Base-by-base conservation (phyloP, 2,329 filamentous ascomycete species). In the Tolypocladium tundrense region DNA sequence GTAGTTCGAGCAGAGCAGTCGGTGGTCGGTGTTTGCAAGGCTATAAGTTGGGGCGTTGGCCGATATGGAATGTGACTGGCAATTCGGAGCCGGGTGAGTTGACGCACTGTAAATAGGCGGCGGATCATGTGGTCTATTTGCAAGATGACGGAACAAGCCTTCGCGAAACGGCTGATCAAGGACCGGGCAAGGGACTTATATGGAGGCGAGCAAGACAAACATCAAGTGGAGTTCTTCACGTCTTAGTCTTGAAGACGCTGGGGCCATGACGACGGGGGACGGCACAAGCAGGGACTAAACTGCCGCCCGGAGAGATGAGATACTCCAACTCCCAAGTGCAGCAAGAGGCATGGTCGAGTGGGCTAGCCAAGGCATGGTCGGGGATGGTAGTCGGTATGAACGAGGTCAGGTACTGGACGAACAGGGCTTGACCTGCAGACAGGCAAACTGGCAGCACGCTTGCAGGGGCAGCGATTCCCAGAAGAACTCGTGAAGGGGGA, bases 271-370 rank as follows among this genome's bases (percentile, higher is more conserved):
- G 27, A 50, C 41, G 45, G 42, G 50, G 42, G 54, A 55, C 40
- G 55, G 48, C 54, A 59, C 52, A 53, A 53, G 42, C 33, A 53
- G 57, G 59, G 58, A 57, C 57, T 56, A 52, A 59, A 57, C 54
- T 59, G 56, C 59, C 55, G 54, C 55, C 51, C 55, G 42, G 53
- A 53, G 53, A 57, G 53, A 58, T 57, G 55, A 56, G 57, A 60
- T 59, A 53, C 24, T 9, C 27, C 45, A 31, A 11, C 31, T 31
- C 14, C 27, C 14, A 40, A 53, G 39, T n/a, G 24, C 53, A 53
- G n/a, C 48, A 59, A 54, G 57, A 57, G 48, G 58, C 48, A 53
- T 40, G 57, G 41, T 48, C 31, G 52, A 52, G 33, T 9, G 48
- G 55, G 45, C 21, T 52, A 39, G 55, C 21, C 27, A 42, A 40